Evolutionary conservation across 225 moss, liverwort and hornwort species (phyloP), one percentile per base, ranked within the genome.

Genomic region (Thuidium tamariscinum): DNA sequence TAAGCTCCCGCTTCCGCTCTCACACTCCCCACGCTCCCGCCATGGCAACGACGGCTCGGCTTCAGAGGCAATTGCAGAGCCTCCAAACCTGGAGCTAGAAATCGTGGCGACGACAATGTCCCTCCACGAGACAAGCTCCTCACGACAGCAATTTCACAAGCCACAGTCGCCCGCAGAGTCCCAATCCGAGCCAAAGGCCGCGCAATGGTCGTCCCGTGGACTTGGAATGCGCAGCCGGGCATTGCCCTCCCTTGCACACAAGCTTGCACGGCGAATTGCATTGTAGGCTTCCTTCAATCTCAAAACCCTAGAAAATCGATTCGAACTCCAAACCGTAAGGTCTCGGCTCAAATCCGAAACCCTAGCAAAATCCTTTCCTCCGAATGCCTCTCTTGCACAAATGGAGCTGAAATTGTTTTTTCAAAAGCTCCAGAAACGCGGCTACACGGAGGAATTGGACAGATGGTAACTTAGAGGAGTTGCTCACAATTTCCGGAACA

Each of bases 231-330:
- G 23, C 41, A 77, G 65, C 64, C 84, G 60, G 77, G 87, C 75
- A 87, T 82, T 55, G 83, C 83, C 90, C 83, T 83, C 25, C 87
- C 91, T 56, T 84, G 91, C 84, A 90, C 78, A 79, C 88, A 87
- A 21, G 85, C 85, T 85, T 76, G 91, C 89, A 84, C 84, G 20
- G 91, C 86, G 52, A 90, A 89, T 74, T 93, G 93, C 93, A 93
- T 93, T 74, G 62, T 59, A 49, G 18, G 17, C 48, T 30, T 62
- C 26, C 13, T 60, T 57, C 37, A 49, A 71, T 15, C 81, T 70
- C 26, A 12, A 84, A 90, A 68, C 71, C 74, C 80, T 60, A 79
- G 19, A 66, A 42, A 54, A 25, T 41, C 22, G 17, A 37, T 39
- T 77, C 46, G 42, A 85, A 18, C 32, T 27, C 34, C 25, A 57